These are phyloP conservation scores for Vitis vinifera DNA, from an alignment of 164 flowering plant genomes.

Conservation along the genomic window ASM3070453v1 NC_081805.1:26145001-26145500, in stretches of 20 bases:
- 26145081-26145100: no score
- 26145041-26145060: no score
- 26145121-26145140: no score
- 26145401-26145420: slow-evolving; percentile 52
- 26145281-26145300: not conserved
- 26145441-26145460: slow-evolving; percentile 42
- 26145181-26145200: not conserved
- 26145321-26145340: slow-evolving; percentile 53
- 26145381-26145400: slow-evolving; percentile 55
- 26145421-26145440: slow-evolving; percentile 56
- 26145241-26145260: not conserved
- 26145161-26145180: no score
- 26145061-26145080: no score
- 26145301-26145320: slow-evolving; percentile 49
- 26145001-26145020: no score
- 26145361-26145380: slow-evolving; percentile 53
- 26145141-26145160: no score
- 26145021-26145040: no score
- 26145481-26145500: slow-evolving; percentile 38
- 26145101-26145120: no score
- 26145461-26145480: slow-evolving; percentile 19
- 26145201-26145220: not conserved
- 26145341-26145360: slow-evolving; percentile 36
- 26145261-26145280: no score
- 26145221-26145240: not conserved